Evolutionary conservation across 1,284 basidiomycete genomes (phyloP).

Genomic region (Nidula niveotomentosa): DNA sequence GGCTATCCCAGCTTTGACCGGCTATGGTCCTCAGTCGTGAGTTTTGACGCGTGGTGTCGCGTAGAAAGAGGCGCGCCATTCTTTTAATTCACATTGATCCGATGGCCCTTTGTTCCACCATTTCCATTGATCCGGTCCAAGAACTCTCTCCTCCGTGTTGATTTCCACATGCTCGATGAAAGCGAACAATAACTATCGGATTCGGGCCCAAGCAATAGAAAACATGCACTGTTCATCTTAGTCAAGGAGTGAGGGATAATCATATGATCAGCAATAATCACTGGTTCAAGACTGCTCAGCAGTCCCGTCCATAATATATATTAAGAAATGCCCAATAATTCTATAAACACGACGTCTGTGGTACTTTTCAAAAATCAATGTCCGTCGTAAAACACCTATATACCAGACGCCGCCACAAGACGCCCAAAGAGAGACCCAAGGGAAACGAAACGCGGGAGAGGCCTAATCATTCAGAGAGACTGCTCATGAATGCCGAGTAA

Average conservation of each 20-base stretch:
- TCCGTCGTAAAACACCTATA: background rate
- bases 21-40: too few relatives aligned
- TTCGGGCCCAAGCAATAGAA: background rate
- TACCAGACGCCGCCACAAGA: background rate
- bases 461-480: background rate
- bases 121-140: too few relatives aligned
- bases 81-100: too few relatives aligned
- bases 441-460: background rate
- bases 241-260: background rate
- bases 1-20: too few relatives aligned
- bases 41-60: too few relatives aligned
- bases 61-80: too few relatives aligned
- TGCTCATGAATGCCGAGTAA: conserved; percentile 25
- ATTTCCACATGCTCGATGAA: too few relatives aligned
- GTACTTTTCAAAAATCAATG: too few relatives aligned
- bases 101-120: too few relatives aligned
- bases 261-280: background rate
- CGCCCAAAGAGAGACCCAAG: background rate
- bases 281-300: background rate
- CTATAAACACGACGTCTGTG: too few relatives aligned
- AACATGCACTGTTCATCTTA: background rate
- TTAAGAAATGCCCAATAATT: background rate
- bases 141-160: too few relatives aligned
- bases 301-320: background rate
- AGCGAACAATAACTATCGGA: background rate